Conservation (phyloP, 768 basidiomycete species). For the Suillus plorans region DNA sequence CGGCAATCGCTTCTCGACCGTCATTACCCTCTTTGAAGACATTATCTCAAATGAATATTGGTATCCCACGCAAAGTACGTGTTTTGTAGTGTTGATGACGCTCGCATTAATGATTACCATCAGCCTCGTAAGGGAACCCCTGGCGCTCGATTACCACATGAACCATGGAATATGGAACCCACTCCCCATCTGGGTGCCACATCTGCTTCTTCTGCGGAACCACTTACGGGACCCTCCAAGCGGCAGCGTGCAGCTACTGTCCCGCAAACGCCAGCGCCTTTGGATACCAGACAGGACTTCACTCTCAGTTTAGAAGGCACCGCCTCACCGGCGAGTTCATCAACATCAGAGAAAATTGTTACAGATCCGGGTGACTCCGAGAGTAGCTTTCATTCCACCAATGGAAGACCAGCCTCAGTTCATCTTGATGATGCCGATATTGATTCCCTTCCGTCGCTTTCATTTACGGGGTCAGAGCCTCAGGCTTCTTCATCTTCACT, state of each 20-base stretch:
- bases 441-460: slow-evolving; percentile 35
- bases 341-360: slow-evolving; percentile 10
- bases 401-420: slow-evolving; percentile 16
- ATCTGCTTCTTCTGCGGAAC: slow-evolving; percentile 6
- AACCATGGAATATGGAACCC: slow-evolving; percentile 39
- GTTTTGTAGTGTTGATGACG: neutral
- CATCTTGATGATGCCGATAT: slow-evolving; percentile 24
- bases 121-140: slow-evolving; percentile 42
- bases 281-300: neutral
- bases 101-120: slow-evolving; percentile 7
- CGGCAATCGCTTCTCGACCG: slow-evolving; percentile 40
- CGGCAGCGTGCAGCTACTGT: neutral
- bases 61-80: slow-evolving; percentile 38
- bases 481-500: slow-evolving; percentile 32
- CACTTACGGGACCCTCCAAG: slow-evolving; percentile 5
- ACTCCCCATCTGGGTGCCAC: neutral
- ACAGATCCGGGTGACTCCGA: slow-evolving; percentile 7
- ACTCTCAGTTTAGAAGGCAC: neutral
- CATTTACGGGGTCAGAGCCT: slow-evolving; percentile 31
- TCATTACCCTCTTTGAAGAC: slow-evolving; percentile 43
- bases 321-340: slow-evolving; percentile 8
- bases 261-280: neutral
- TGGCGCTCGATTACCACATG: slow-evolving; percentile 42
- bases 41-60: slow-evolving; percentile 36
- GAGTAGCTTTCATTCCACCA: slow-evolving; percentile 11